Base-by-base conservation (phyloP, 1,139 yeast species). In the Yamadazyma friedrichii region DNA sequence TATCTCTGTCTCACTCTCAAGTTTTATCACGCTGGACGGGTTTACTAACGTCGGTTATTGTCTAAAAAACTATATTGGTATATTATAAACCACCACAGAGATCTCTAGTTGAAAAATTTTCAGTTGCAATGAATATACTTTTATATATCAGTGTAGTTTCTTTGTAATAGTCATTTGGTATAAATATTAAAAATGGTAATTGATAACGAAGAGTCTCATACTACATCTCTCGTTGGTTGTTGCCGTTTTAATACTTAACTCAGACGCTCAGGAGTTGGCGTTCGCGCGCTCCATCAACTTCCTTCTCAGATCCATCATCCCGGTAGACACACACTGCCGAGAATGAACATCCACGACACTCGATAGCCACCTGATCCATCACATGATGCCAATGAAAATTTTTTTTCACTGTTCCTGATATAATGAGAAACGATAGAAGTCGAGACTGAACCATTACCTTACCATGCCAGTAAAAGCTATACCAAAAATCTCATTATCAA, bases 401-500 rank as follows among this genome's bases (percentile, higher is more conserved):
- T 31, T 32, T 9, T 13, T n/a, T n/a, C n/a, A n/a, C n/a, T n/a
- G 9, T 15, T 24, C 24, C 25, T 15, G 35, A 12, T 4, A 6
- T 20, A 20, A 20, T 20, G 24, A 20, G 24, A 20, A 12, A 30
- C 15, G 31, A 28, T n/a, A n/a, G n/a, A n/a, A n/a, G n/a, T 28
- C 15, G 31, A 28, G 31, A 28, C 6, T 6, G 5, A 5, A 28
- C 31, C 24, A 20, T 20, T 20, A 13, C 13, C 15, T 28, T 12
- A 31, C n/a, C 10, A 72, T 72, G 78, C 76, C 77, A 38, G 74
- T 72, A 22, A 72, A 63, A 63, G 76, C 83, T 39, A 67, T 84
- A 31, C 67, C 76, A 31, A 80, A 70, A 53, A 58, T 69, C 1
- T 74, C 89, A 12, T 62, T 73, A 36, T 79, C 86, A 24, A 76